Base-by-base conservation (phyloP, 768 basidiomycete species). In the Mrakia frigida region DNA sequence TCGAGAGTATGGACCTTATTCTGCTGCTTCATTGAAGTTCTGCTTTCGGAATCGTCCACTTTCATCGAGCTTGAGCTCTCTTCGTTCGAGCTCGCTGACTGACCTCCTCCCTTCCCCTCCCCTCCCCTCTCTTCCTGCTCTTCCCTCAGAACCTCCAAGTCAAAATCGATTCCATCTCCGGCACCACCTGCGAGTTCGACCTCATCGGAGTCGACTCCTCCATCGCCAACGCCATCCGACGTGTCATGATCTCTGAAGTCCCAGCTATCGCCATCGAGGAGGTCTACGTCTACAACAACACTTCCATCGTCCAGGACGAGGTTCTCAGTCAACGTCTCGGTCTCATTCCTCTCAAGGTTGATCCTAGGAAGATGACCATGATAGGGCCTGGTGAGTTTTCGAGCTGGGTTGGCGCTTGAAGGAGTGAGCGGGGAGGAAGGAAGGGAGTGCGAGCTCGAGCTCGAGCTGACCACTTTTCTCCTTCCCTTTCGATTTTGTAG, bases 221-320 rank as follows among this genome's bases (percentile, higher is more conserved):
- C 23, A 92, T 99, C 76, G 94, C 97, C 41, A 98, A 99, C 83
- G 94, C 96, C 0, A 88, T 96, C 79, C 87, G 97, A 37, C 87
- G 97, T 75, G 93, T 97, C 74, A 86, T 98, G 82, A 92, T 98
- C 67, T 91, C 96, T 14, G 97, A 99, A 87, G 92, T 98, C 0
- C 97, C 96, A 0, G 91, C 93, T 2, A 86, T 98, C 37, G 92
- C 91, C 60, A 90, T 98, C 71, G 97, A 98, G 81, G 86, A 90
- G 78, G 92, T 92, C 7, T 98, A 93, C 82, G 86, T 94, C 2
- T 98, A 90, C 89, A 90, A 96, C 84, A 99, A 99, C 84, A 98
- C 93, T 0, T 90, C 90, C 3, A 91, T 98, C 79, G 89, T 99
- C 73, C 92, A 89, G 59, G 96, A 98, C 83, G 97, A 99, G 83